Evolutionary conservation across 2,329 filamentous ascomycete genomes (phyloP).

Genomic region (Penicillium freii): DNA sequence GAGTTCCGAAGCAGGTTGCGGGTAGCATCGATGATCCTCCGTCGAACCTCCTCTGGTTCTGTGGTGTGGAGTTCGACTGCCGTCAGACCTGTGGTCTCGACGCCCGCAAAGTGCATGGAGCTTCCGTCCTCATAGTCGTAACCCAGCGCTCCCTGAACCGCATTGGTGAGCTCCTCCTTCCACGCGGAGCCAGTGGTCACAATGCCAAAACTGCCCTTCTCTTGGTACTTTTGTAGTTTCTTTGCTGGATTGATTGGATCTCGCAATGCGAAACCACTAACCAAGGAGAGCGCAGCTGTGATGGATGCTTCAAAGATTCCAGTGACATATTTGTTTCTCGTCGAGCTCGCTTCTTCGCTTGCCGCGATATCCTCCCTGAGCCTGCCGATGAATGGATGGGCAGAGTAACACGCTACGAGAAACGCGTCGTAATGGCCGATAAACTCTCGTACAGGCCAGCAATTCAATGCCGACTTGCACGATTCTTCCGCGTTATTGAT

Average conservation of each 20-base stretch:
- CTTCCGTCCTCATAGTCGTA: conserved; percentile 31
- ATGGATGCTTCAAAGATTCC: conserved; percentile 90
- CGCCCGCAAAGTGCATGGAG: conserved; percentile 66
- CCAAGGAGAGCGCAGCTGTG: conserved; percentile 58
- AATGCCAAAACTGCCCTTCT: conserved; percentile 67
- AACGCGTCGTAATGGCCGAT: conserved; percentile 63
- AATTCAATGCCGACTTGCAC: conserved; percentile 59
- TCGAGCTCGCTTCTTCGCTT: conserved; percentile 20
- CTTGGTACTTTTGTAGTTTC: conserved; percentile 39
- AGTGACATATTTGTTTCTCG: conserved; percentile 56
- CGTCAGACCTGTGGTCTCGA: conserved; percentile 76
- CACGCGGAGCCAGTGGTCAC: conserved; percentile 84
- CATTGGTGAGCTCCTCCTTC: conserved; percentile 68
- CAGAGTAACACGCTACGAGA: conserved; percentile 83
- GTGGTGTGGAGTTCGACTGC: conserved; percentile 76
- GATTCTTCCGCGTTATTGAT: conserved; percentile 77
- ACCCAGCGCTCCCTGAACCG: conserved; percentile 65
- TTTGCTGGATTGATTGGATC: conserved; percentile 11
- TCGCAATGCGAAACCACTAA: conserved; percentile 42
- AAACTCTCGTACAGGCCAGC: conserved; percentile 55
- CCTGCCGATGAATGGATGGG: conserved; percentile 70
- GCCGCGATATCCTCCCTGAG: conserved; percentile 51
- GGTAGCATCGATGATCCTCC: conserved; percentile 68
- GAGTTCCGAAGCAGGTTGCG: conserved; percentile 58
- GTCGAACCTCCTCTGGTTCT: conserved; percentile 61